Conservation (phyloP, 108 stramenopile genomes). For the Nitzschia sp. region DNA sequence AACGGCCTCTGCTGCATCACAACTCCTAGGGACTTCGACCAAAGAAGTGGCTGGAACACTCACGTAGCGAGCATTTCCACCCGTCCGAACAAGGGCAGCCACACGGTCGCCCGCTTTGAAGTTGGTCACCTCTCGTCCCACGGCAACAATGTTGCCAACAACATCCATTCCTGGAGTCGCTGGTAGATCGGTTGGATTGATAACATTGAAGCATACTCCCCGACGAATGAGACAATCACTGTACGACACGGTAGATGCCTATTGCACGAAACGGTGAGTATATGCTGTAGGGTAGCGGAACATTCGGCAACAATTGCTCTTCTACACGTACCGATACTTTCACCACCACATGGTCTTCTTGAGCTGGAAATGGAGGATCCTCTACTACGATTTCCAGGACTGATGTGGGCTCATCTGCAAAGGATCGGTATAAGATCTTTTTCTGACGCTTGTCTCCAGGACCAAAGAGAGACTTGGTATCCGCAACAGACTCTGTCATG, state of each 20-base stretch:
- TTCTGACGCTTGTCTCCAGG: constrained; percentile 22
- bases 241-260: constrained; percentile 69
- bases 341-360: constrained; percentile 46
- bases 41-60: constrained; percentile 38
- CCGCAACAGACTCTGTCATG: not conserved
- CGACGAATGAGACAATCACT: constrained; percentile 55
- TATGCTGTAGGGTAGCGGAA: not conserved
- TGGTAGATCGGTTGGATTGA: constrained; percentile 39
- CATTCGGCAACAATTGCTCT: not conserved
- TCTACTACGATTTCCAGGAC: constrained; percentile 14
- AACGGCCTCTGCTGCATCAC: constrained; percentile 53
- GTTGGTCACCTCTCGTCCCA: constrained; percentile 34
- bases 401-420: constrained; percentile 20
- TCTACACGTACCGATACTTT: constrained; percentile 30
- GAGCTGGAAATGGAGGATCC: constrained; percentile 37
- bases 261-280: not conserved
- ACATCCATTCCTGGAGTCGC: constrained; percentile 63
- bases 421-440: constrained; percentile 15
- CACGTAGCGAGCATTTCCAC: constrained; percentile 69
- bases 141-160: constrained; percentile 49
- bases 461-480: not conserved
- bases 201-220: constrained; percentile 45
- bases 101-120: constrained; percentile 60
- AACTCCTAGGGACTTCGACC: constrained; percentile 43
- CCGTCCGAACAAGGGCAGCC: constrained; percentile 47